Evolutionary conservation across 306 rosid species (phyloP), one percentile per base, ranked within the genome.

Genomic region (Prunus fruticosa): DNA sequence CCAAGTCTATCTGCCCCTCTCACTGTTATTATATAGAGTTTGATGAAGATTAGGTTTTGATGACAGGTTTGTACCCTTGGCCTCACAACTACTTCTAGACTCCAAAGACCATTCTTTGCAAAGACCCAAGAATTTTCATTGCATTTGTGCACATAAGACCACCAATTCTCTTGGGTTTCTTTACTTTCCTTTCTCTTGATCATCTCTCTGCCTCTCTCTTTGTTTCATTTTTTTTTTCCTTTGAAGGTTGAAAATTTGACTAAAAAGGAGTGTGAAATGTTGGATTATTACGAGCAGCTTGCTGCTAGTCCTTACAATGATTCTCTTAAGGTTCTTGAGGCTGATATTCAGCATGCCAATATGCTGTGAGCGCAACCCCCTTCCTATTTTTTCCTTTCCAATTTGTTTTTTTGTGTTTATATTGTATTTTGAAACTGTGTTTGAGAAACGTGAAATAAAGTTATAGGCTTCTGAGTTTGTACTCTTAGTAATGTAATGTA

Each of bases 311-410:
- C 97, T 84, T 86, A 78, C 46, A 78, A 81, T 16, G 97, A 90
- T 76, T 89, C 86, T 61, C 87, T 93, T 43, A 86, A 87, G 87
- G 86, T 83, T 71, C 86, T 93, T 25, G 92, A 93, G 80, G 85
- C 88, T 82, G 97, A 93, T 79, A 84, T 93, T 63, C 88, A 89
- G 41, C 92, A 88, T 76, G 97, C 97, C 67, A 93, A 93, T 83
- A 62, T 82, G 79, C 81, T 92, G 97, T 93, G 64, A 89, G 92
- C 78, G 54, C 56, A 63, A 64, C 28, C 52, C 28, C 66, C 32
- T 46, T 71, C 43, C 23, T 50, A 78, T 41, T 58, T 0, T 16
- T 67, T 7, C n/a, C 2, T 64, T 3, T 64, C 2, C 57, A 2
- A 20, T 30, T 30, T 25, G 6, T 2, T 8, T 34, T 38, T 30